Evolutionary conservation across 768 basidiomycete genomes (phyloP), one percentile per base, ranked within the genome.

Genomic region (Suillus variegatus): DNA sequence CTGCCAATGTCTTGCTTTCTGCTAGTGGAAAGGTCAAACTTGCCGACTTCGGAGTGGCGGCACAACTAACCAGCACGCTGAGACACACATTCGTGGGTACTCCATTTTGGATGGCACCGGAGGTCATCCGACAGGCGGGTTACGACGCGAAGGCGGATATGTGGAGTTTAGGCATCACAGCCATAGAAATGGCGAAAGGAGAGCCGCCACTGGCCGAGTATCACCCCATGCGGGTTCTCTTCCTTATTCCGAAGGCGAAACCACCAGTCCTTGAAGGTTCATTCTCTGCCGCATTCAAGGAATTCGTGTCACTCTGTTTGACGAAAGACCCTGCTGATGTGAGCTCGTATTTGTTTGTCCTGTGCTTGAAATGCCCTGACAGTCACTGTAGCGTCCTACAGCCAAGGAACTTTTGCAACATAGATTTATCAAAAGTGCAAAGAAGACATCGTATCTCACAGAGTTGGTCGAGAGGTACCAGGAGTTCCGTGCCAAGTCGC

Each of bases 21-120:
- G 92, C 93, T 4, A 86, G 88, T 0, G 97, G 97, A 38, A 92
- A 90, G 75, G 97, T 99, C 76, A 99, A 99, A 77, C 88, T 99
- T 10, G 97, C 97, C 25, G 97, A 99, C 76, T 99, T 99, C 73
- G 97, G 97, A 67, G 97, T 99, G 28, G 97, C 97, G 8, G 97
- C 97, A 2, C 96, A 98, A 74, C 87, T 99, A 66, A 95, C 96
- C 47, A 94, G 85, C 77, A 97, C 95, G 0, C 82, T 97, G 60
- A 88, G 97, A 56, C 96, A 99, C 74, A 99, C 97, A 0, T 99
- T 99, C 75, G 97, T 99, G 65, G 97, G 95, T 36, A 96, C 95
- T 4, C 95, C 95, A 2, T 96, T 95, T 74, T 97, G 95, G 95
- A 97, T 97, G 95, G 97, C 97, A 3, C 97, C 97, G 2, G 97